Base-by-base conservation (phyloP, 306 rosid species). In the Prunus salicina region DNA sequence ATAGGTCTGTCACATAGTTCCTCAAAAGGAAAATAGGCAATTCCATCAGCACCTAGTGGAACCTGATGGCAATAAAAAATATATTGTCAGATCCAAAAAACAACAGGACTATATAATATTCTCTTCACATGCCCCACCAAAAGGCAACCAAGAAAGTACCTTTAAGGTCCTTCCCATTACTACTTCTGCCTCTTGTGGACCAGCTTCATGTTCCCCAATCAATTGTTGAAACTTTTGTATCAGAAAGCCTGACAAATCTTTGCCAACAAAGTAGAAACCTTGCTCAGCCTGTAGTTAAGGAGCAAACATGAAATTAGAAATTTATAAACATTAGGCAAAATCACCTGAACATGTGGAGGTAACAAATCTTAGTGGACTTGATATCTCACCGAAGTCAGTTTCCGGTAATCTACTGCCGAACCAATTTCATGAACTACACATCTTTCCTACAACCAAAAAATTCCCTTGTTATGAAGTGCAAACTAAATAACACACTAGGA, bases 1-100 rank as follows among this genome's bases (percentile, higher is more conserved):
- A 95, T 87, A 58, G 98, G 98, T 58, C 78, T 86, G 77, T 95
- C 95, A 63, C 98, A 95, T 63, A 95, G 98, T 62, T 92, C 96
- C 80, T 95, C 93, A 50, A 95, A 92, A 57, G 91, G 57, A 83
- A 95, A 95, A 80, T 85, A 90, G 25, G 97, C 97, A 67, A 94
- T 89, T 84, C 98, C 97, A 67, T 90, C 87, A 62, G 96, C 97
- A 85, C 93, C 97, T 46, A 88, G 65, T 20, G 93, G 92, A 79
- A 95, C 93, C 98, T 95, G 72, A 82, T 34, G 16, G 60, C 24
- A 50, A 52, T 53, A 49, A 24, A 75, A 47, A 53, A 81, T 62
- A 71, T 65, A 43, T 72, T 73, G 47, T 53, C n/a, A 68, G 62
- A 52, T 65, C 47, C 55, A 83, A 68, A 69, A 53, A 19, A 55